Base-by-base conservation (phyloP, 495 filamentous ascomycete genomes). In the Hyaloscypha variabilis region DNA sequence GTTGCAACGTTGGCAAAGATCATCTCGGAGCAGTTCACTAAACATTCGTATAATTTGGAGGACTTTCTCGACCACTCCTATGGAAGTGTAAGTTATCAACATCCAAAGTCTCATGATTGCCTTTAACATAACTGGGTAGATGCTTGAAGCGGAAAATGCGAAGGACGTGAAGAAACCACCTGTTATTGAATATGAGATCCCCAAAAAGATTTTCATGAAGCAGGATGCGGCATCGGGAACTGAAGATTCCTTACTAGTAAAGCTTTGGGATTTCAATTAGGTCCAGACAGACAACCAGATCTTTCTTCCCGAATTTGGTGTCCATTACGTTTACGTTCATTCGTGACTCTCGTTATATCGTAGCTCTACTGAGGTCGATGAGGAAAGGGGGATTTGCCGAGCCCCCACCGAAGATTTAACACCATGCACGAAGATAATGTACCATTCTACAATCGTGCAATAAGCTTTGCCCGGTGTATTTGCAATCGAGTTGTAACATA, bases 11-110 rank as follows among this genome's bases (percentile, higher is more conserved):
- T 98, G 64, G 91, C 92, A 28, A 93, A 91, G 76, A 96, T 99
- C 63, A 88, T 99, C 63, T 91, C 91, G 26, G 92, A 99, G 80
- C 95, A 97, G 77, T 99, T 98, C 76, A 98, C 94, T 3, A 99
- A 98, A 80, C 89, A 93, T 75, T 80, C 87, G 13, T 99, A 97
- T 76, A 91, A 89, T 67, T 71, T 97, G 21, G 96, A 99, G 71
- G 96, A 99, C 71, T 99, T 99, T 77, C 77, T 98, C 60, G 96
- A 98, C 74, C 93, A 97, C 77, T 93, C 91, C 6, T 98, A 98
- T 77, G 86, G 83, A 67, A 93, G 89, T 70, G 90, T 92, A 78
- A 85, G 90, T 85, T 46, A 64, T 56, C 25, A 26, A n/a, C n/a
- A 4, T 11, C 28, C 21, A 25, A 60, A 14, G 36, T 46, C n/a